These are phyloP conservation scores for Pyronema omphalodes DNA, from an alignment of 495 filamentous ascomycete species.

Conservation along the genomic window DNA sequence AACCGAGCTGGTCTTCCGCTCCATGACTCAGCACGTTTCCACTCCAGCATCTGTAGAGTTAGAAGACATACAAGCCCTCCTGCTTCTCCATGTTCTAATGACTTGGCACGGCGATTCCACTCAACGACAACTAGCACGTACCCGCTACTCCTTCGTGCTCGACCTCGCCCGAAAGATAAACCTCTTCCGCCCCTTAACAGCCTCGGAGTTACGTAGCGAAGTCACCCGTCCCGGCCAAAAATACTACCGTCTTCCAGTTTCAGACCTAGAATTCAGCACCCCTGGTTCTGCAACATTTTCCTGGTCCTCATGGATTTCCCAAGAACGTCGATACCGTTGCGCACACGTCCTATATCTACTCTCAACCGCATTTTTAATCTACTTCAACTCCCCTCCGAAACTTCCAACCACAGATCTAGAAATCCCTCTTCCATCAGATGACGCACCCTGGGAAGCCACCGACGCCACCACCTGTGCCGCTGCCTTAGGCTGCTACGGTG, in stretches of 20 bases:
- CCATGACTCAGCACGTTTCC: constrained; percentile 3
- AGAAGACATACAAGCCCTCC: constrained; percentile 42
- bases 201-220: background rate
- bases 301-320: constrained; percentile 47
- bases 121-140: constrained; percentile 38
- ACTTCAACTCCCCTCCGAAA: constrained; percentile 41
- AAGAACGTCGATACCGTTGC: constrained; percentile 44
- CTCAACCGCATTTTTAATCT: constrained; percentile 41
- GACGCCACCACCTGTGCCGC: constrained; percentile 38
- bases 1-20: constrained; percentile 29
- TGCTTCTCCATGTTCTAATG: constrained; percentile 36
- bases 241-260: constrained; percentile 22
- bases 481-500: constrained; percentile 38
- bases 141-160: constrained; percentile 34
- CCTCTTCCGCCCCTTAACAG: constrained; percentile 28
- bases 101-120: constrained; percentile 44
- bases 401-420: constrained; percentile 39
- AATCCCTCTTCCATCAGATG: constrained; percentile 44
- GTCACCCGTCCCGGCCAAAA: constrained; percentile 16
- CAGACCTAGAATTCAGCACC: constrained; percentile 1
- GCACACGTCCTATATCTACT: constrained; percentile 41
- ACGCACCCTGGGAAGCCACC: constrained; percentile 46
- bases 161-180: constrained; percentile 32
- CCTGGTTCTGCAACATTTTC: constrained; percentile 14
- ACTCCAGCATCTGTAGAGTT: constrained; percentile 23